phyloP scores from a whole-genome alignment of 768 basidiomycete genomes.

The Kwoniella botswanensis region DNA sequence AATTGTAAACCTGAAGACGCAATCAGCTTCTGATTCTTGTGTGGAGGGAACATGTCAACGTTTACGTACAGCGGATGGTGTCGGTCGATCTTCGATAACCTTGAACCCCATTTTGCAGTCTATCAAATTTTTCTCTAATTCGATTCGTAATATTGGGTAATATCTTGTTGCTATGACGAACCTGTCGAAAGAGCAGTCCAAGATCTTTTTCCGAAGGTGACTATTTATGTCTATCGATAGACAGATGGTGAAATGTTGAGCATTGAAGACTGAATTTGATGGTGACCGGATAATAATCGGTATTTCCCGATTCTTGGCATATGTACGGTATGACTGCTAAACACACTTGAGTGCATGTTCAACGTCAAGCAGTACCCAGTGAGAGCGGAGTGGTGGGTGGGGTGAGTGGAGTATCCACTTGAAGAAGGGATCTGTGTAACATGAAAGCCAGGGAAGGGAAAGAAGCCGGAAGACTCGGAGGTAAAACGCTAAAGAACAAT shows the following conservation, averaged over 20 bases:
- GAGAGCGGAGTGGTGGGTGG: neutral
- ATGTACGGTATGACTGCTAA: neutral
- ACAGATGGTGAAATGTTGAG: neutral
- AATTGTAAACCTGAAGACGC: slow-evolving; percentile 57
- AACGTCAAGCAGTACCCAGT: neutral
- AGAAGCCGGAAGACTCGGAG: neutral
- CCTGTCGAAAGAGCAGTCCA: neutral
- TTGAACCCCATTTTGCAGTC: slow-evolving; percentile 28
- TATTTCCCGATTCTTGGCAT: slow-evolving; percentile 6
- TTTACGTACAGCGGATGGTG: slow-evolving; percentile 20
- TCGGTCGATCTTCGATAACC: slow-evolving; percentile 39
- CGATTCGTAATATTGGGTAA: neutral
- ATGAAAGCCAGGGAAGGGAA: neutral
- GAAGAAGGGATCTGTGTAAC: neutral
- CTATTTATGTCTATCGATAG: neutral
- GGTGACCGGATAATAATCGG: neutral
- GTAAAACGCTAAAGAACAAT: neutral
- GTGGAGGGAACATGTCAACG: neutral
- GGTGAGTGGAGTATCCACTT: neutral
- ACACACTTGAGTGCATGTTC: neutral
- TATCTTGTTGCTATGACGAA: neutral
- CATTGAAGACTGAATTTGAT: neutral
- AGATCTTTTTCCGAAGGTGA: neutral
- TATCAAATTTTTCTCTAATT: neutral
- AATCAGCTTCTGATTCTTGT: neutral